phyloP scores from a whole-genome alignment of 345 rosid species.

The Corchorus olitorius region DNA sequence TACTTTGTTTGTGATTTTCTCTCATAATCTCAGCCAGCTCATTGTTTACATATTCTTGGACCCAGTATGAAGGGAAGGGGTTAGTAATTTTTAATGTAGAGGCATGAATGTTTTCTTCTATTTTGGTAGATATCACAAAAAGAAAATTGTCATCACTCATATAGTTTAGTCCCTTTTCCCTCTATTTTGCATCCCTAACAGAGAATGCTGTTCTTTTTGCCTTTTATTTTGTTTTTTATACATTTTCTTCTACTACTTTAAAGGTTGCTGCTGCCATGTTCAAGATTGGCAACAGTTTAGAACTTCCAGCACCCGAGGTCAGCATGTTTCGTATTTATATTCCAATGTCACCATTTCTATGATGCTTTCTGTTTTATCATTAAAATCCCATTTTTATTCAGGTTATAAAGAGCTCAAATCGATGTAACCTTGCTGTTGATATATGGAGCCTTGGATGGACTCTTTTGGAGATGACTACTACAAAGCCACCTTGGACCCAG shows the following conservation, averaged over 20 bases:
- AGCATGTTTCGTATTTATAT: constrained; percentile 16
- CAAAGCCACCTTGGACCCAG: constrained; percentile 90
- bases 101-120: neutral
- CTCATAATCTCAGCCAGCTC: no score
- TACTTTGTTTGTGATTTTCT: no score
- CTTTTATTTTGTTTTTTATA: neutral
- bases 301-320: constrained; percentile 95
- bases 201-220: constrained; percentile 10
- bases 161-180: neutral
- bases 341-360: constrained; percentile 4
- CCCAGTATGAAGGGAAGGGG: constrained; percentile 73
- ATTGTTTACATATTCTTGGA: no score
- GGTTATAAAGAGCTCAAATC: constrained; percentile 72
- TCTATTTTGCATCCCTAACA: neutral
- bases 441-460: constrained; percentile 95
- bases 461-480: constrained; percentile 82
- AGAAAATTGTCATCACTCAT: neutral
- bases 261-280: constrained; percentile 77
- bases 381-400: constrained; percentile 28
- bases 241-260: constrained; percentile 3
- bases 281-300: constrained; percentile 88
- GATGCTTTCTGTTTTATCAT: constrained; percentile 19
- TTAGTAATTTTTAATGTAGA: constrained; percentile 35
- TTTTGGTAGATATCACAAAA: neutral
- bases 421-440: constrained; percentile 77